Evolutionary conservation across 2,329 filamentous ascomycete genomes (phyloP), one percentile per base, ranked within the genome.

Genomic region (Curvularia spicifera): DNA sequence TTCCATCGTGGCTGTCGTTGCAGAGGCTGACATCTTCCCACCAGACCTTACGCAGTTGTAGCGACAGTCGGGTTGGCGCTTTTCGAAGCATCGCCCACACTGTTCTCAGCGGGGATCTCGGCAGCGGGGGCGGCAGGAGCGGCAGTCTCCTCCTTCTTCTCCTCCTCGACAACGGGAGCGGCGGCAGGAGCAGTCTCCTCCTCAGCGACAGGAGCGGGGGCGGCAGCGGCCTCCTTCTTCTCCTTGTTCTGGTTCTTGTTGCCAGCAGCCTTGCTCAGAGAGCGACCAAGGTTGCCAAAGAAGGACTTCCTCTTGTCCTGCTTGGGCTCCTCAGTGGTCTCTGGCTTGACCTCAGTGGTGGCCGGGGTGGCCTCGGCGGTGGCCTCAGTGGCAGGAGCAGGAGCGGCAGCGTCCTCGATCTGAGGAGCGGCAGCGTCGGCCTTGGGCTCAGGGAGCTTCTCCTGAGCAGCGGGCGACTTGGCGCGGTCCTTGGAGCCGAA

Each of bases 271-370:
- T 79, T 79, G 74, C 73, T 77, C 66, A 76, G 70, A 29, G 74
- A 75, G 65, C 78, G 78, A 66, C 77, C 85, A 72, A 91, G 86
- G 71, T 88, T 88, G 69, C 86, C 87, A 79, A 96, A 96, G 73
- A 93, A 89, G 67, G 91, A 94, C 81, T 88, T 87, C 78, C 92
- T 90, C 90, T 96, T 96, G 80, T 86, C 85, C 85, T 91, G 91
- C 67, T 83, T 74, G 46, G 78, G 77, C 63, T 83, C 77, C 66
- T 66, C 64, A 10, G 43, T 31, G 53, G 69, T 65, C 60, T 84
- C 81, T 37, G 77, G 75, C 63, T 72, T 78, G 67, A 77, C 61
- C 68, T 83, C 82, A 10, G 78, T 76, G 10, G 78, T 75, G 52
- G 61, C 61, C 22, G 67, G 63, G 22, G 69, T 70, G 45, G 54